A percentile compares a stretch with the other conserved stretches of the same genome.
phyloP scores from a whole-genome alignment of 345 rosid genomes.

The Leavenworthia alabamica region DNA sequence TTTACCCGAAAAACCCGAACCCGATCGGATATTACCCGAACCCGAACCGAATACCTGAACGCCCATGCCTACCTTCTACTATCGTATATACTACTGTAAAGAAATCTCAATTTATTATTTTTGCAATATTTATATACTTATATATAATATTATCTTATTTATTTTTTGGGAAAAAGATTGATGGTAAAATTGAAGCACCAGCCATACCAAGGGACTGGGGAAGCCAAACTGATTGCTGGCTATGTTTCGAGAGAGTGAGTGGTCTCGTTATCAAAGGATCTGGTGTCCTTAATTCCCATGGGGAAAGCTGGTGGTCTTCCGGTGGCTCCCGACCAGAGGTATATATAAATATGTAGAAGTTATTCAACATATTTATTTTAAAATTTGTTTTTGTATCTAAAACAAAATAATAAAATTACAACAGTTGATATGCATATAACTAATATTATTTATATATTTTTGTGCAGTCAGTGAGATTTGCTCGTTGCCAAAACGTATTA shows the following conservation, averaged over 20 bases:
- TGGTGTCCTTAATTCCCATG: slow-evolving; percentile 2
- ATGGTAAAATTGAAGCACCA: background rate
- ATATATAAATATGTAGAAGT: background rate
- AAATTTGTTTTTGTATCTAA: no score
- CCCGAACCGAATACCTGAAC: no score
- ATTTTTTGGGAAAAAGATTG: no score
- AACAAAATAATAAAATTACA: no score
- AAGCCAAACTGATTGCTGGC: background rate
- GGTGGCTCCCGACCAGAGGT: background rate
- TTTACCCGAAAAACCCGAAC: no score
- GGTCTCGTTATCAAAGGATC: slow-evolving; percentile 13
- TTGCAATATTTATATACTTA: no score
- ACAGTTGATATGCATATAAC: background rate
- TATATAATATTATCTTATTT: no score
- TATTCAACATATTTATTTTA: background rate
- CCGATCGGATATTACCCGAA: no score
- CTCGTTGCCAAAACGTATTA: slow-evolving; percentile 19
- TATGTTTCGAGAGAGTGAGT: background rate
- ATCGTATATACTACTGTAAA: no score
- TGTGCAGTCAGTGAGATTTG: slow-evolving; percentile 1
- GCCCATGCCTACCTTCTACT: no score
- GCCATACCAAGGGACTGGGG: background rate
- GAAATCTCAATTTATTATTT: no score
- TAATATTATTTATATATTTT: background rate
- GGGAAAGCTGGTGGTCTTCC: slow-evolving; percentile 11